These are phyloP conservation scores for Teunomyces cretensis DNA, from an alignment of 805 yeast species.

Conservation along the genomic window DNA sequence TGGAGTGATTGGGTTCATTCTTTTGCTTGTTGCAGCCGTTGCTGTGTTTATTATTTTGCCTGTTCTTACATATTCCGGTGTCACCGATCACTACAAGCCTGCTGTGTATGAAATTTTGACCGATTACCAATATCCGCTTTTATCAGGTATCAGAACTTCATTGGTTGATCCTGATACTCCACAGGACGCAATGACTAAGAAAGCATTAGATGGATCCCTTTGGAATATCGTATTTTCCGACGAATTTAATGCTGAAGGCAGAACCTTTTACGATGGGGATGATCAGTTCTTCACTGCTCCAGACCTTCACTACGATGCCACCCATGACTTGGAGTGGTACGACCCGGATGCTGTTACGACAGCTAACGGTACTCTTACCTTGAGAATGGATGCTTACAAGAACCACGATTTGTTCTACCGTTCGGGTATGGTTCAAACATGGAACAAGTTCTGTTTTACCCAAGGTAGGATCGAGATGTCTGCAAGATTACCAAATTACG, in stretches of 20 bases:
- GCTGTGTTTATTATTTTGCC: conserved; percentile 23
- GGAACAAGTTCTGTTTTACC: conserved; percentile 90
- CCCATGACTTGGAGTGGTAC: conserved; percentile 92
- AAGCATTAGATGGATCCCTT: conserved; percentile 56
- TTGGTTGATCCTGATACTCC: conserved; percentile 78
- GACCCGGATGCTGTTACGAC: conserved; percentile 88
- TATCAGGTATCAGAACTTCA: conserved; percentile 59
- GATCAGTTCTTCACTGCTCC: conserved; percentile 91
- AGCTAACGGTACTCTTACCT: conserved; percentile 62
- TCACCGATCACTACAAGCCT: conserved; percentile 18
- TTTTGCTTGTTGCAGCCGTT: conserved; percentile 15
- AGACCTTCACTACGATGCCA: conserved; percentile 81
- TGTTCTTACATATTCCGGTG: conserved; percentile 25
- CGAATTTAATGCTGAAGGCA: conserved; percentile 86
- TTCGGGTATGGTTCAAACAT: conserved; percentile 87
- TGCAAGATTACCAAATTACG: conserved; percentile 77
- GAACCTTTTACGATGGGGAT: conserved; percentile 87
- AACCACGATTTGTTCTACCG: conserved; percentile 81
- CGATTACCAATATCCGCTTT: conserved; percentile 54
- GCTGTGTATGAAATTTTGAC: conserved; percentile 48
- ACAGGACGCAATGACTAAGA: conserved; percentile 44
- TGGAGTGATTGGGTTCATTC: conserved; percentile 21
- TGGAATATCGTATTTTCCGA: conserved; percentile 87
- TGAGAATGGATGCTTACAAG: conserved; percentile 77
- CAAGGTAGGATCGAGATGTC: conserved; percentile 79